Evolutionary conservation across 352 stramenopile genomes (phyloP).

Genomic region (Phytophthora megakarya): DNA sequence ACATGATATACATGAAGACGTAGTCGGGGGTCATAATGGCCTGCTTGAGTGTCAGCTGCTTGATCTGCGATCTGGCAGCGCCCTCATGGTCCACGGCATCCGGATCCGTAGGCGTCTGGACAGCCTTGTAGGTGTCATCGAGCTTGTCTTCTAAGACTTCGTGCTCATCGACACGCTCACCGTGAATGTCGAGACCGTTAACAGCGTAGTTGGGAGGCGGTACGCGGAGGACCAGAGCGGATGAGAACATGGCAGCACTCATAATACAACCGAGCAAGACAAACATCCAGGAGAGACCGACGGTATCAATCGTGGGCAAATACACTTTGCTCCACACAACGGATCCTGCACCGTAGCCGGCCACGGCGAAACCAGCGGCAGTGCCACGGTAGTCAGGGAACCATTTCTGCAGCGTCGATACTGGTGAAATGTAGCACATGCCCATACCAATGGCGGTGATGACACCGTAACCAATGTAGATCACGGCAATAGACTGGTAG

Average conservation of each 20-base stretch:
- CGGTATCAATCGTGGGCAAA: constrained; percentile 49
- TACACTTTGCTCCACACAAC: constrained; percentile 72
- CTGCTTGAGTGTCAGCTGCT: constrained; percentile 54
- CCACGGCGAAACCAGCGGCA: constrained; percentile 66
- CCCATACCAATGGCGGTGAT: constrained; percentile 64
- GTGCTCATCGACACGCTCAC: constrained; percentile 46
- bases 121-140: constrained; percentile 47
- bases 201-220: constrained; percentile 53
- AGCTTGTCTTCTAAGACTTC: constrained; percentile 46
- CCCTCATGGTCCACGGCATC: constrained; percentile 21
- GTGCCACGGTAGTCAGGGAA: constrained; percentile 79
- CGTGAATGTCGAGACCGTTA: constrained; percentile 66
- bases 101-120: constrained; percentile 38
- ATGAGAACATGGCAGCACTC: constrained; percentile 48
- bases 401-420: constrained; percentile 73
- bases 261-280: constrained; percentile 54
- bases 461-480: constrained; percentile 77
- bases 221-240: constrained; percentile 49
- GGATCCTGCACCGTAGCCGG: constrained; percentile 61
- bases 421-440: constrained; percentile 66
- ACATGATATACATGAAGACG: constrained; percentile 74
- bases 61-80: constrained; percentile 39
- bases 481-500: constrained; percentile 54
- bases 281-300: constrained; percentile 57
- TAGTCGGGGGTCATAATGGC: constrained; percentile 63